Base-by-base conservation (phyloP, 352 stramenopile species). In the Pythium insidiosum region DNA sequence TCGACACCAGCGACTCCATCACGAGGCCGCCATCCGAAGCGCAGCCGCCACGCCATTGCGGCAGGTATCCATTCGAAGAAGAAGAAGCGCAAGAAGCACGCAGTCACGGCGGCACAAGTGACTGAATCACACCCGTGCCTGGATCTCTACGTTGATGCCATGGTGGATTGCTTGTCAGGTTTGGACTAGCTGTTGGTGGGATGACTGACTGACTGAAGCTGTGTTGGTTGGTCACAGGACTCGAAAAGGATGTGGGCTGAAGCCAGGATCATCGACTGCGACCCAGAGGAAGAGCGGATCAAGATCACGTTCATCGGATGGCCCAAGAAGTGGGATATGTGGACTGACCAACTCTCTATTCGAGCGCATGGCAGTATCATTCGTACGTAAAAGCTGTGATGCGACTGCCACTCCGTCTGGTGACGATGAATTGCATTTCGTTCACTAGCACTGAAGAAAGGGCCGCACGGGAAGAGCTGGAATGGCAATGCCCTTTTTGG, bases 301-400 rank as follows among this genome's bases (percentile, higher is more conserved):
- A 70, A 71, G 41, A 73, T 90, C 41, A 71, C 80, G 31, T 90
- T 90, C 38, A 62, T 84, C 22, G 74, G 77, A 20, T 90, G 67
- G 58, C 68, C 52, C 34, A 68, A 79, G 41, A 66, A 56, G 18
- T 76, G 73, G 50, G 72, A 89, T 41, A 65, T 87, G 41, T 89
- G 77, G 77, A 89, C 73, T 21, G 77, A 89, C 41, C 47, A 56
- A 35, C 71, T 86, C 44, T 84, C 66, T 11, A 72, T 89, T 44
- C 68, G 66, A 4, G 52, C 58, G 1, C 74, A 89, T n/a, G n/a
- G n/a, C 48, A 69, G 73, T 65, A 5, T 26, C 21, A 20, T 50
- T 2, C 6, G n/a, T 47, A 11, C 12, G n/a, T 24, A 3, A 13
- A 35, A 24, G 13, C 7, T 28, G 3, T 2, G 9, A 19, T 1